A percentile compares a stretch with the other conserved stretches of the same genome.
Conservation (phyloP, 441 rosid genomes). For the Erodium moschatum region DNA sequence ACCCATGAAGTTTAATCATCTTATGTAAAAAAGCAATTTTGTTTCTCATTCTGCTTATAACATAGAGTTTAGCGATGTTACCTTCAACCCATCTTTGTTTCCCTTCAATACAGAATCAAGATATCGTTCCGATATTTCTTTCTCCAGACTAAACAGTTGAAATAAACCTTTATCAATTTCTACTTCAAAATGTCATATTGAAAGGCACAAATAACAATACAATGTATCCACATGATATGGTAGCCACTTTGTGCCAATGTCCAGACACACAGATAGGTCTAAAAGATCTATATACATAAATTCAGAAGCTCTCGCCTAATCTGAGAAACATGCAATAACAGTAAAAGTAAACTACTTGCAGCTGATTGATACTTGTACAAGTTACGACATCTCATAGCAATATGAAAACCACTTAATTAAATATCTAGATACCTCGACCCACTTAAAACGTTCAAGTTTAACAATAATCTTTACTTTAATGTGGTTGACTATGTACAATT, state of each 20-base stretch:
- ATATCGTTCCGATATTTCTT: slow-evolving; percentile 82
- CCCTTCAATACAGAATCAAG: slow-evolving; percentile 83
- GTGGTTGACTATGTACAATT: neutral
- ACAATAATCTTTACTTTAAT: neutral
- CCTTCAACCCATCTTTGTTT: slow-evolving; percentile 93
- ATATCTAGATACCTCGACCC: neutral
- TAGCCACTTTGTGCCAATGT: neutral
- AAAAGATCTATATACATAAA: neutral
- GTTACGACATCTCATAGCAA: neutral
- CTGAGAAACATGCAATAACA: neutral
- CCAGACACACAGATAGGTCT: neutral
- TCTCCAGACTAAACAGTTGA: slow-evolving; percentile 64
- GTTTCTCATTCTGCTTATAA: neutral
- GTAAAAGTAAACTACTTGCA: neutral
- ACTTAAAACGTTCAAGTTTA: neutral
- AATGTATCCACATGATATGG: neutral
- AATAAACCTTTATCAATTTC: neutral
- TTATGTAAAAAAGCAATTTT: neutral
- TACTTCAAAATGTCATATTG: neutral
- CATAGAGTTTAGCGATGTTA: slow-evolving; percentile 20
- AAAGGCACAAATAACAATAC: neutral
- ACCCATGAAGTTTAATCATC: neutral
- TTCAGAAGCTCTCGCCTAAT: neutral
- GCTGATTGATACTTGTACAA: neutral
- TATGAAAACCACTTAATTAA: neutral